Base-by-base conservation (phyloP, 805 yeast species). In the Suhomyces pyralidae region DNA sequence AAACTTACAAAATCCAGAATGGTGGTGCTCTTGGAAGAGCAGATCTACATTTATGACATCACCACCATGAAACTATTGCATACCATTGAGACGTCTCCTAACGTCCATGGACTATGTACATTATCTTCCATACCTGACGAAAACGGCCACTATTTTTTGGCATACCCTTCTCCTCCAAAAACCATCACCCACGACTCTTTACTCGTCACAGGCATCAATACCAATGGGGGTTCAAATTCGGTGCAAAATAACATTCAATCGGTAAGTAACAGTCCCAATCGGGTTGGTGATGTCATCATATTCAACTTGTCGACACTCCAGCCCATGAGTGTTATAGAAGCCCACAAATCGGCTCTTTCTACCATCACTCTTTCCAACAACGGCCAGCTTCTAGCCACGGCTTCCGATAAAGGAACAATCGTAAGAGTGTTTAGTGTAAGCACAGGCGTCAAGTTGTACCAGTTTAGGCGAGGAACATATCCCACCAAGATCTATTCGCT, bases 321-420 rank as follows among this genome's bases (percentile, higher is more conserved):
- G 54, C 97, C 97, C 0, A 64, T 91, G 30, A 88, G 89, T 54
- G 86, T 89, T 1, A 81, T 93, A 3, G 89, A 86, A 62, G 97
- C 97, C 1, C 98, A 94, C 68, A 88, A 87, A 61, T 76, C 91
- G 0, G 84, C 88, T 1, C 65, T 93, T 43, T 87, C 91, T 2
- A 78, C 83, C 1, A 67, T 91, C 46, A 73, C 86, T 1, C 66
- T 94, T 15, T 88, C 90, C 48, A 75, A 77, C 30, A 92, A 88
- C 61, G 97, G 97, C 0, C 76, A 82, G 2, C 72, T 89, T 57
- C 76, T 93, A 45, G 97, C 97, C 0, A 89, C 97, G 0, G 90
- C 97, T 5, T 89, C 97, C 0, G 83, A 80, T 34, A 89, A 90
- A 63, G 99, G 99, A 1, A 94, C 98, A 0, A 83, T 94, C 20